Evolutionary conservation across 495 filamentous ascomycete species (phyloP).

Genomic region (Penicillium tannophilum): DNA sequence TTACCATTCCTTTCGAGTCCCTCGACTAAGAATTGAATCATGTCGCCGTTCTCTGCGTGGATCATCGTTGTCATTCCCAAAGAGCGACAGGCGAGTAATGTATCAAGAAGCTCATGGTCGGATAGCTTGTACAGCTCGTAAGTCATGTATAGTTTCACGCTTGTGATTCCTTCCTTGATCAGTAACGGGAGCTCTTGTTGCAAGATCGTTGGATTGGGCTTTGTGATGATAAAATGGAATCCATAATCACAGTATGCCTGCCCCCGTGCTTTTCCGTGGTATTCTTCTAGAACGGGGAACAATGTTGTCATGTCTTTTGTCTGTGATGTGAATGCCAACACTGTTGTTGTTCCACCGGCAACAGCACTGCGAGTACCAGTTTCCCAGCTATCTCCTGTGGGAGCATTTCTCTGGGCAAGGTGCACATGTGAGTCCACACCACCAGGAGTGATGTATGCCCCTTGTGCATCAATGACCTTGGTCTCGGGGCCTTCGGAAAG

Average conservation of each 20-base stretch:
- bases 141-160: slow-evolving; percentile 67
- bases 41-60: slow-evolving; percentile 62
- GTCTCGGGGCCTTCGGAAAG: slow-evolving; percentile 5
- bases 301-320: slow-evolving; percentile 51
- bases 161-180: slow-evolving; percentile 51
- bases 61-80: slow-evolving; percentile 45
- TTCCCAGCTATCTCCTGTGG: slow-evolving; percentile 42
- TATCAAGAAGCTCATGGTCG: slow-evolving; percentile 58
- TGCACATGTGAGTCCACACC: slow-evolving; percentile 51
- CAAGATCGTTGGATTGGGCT: slow-evolving; percentile 47
- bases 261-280: slow-evolving; percentile 46
- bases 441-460: slow-evolving; percentile 33
- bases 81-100: slow-evolving; percentile 32
- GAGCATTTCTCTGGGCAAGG: slow-evolving; percentile 51
- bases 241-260: slow-evolving; percentile 61
- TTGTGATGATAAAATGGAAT: slow-evolving; percentile 62
- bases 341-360: slow-evolving; percentile 61
- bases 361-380: slow-evolving; percentile 59
- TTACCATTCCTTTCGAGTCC: slow-evolving; percentile 40
- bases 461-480: slow-evolving; percentile 12
- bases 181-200: slow-evolving; percentile 44
- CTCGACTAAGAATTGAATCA: slow-evolving; percentile 52
- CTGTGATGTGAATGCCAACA: slow-evolving; percentile 61
- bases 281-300: slow-evolving; percentile 46
- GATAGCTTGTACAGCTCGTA: slow-evolving; percentile 58